Evolutionary conservation across 2,329 filamentous ascomycete species (phyloP).

Genomic region (Huntiella abstrusa): DNA sequence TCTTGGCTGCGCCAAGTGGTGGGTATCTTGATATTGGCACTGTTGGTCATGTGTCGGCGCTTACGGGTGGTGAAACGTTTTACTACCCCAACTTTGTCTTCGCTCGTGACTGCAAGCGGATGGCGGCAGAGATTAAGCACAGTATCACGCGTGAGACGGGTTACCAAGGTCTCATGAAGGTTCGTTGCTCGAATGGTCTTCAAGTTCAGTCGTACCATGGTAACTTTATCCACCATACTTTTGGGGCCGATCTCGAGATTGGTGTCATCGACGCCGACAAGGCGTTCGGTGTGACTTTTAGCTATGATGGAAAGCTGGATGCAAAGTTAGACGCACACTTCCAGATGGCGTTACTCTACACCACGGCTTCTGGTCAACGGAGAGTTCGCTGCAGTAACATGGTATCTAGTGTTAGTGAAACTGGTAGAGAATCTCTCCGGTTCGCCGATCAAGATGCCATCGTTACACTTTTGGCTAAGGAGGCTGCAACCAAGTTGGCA

Average conservation of each 20-base stretch:
- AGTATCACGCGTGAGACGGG: constrained; percentile 78
- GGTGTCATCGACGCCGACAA: constrained; percentile 87
- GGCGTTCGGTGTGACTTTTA: constrained; percentile 77
- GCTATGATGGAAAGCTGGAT: constrained; percentile 94
- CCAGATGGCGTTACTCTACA: constrained; percentile 87
- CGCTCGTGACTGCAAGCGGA: constrained; percentile 64
- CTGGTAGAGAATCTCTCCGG: constrained; percentile 67
- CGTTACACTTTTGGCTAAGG: constrained; percentile 73
- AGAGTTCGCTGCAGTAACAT: constrained; percentile 85
- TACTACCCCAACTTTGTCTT: constrained; percentile 95
- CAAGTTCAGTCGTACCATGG: constrained; percentile 90
- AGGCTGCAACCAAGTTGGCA: constrained; percentile 71
- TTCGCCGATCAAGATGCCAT: constrained; percentile 94
- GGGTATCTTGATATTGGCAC: constrained; percentile 88
- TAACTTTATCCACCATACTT: constrained; percentile 89
- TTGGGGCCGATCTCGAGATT: constrained; percentile 86
- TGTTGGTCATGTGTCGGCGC: constrained; percentile 68
- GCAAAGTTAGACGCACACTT: constrained; percentile 93
- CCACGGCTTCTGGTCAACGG: constrained; percentile 71
- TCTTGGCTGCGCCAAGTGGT: constrained; percentile 76
- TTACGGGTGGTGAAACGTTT: constrained; percentile 87
- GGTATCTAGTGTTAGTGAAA: constrained; percentile 80
- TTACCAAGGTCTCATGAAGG: constrained; percentile 94
- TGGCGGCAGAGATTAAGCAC: constrained; percentile 72
- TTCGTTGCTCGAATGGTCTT: constrained; percentile 88